Conservation (phyloP, 2,329 filamentous ascomycete species). For the Aaosphaeria arxii region DNA sequence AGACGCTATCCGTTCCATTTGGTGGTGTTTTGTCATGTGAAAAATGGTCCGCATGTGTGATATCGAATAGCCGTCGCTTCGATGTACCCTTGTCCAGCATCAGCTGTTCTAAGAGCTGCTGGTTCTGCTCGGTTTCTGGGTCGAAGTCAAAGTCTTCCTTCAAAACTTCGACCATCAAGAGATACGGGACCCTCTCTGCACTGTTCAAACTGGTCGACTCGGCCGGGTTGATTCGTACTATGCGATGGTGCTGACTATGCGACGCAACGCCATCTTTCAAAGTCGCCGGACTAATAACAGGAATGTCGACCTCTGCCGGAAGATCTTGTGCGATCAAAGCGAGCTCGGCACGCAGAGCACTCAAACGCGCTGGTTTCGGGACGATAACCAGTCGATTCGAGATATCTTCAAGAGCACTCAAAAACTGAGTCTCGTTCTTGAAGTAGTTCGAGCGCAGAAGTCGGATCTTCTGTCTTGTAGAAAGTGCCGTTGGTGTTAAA, state of each 20-base stretch:
- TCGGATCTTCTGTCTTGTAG: constrained; percentile 64
- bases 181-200: constrained; percentile 79
- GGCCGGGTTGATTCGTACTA: constrained; percentile 78
- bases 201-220: constrained; percentile 84
- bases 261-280: constrained; percentile 70
- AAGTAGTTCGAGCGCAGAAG: constrained; percentile 80
- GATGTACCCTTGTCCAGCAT: constrained; percentile 64
- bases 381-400: constrained; percentile 81
- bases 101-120: constrained; percentile 60
- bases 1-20: constrained; percentile 65
- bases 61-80: constrained; percentile 51
- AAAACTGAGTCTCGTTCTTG: constrained; percentile 74
- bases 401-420: constrained; percentile 77
- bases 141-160: constrained; percentile 82
- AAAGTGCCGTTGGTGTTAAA: constrained; percentile 61
- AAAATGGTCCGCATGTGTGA: constrained; percentile 59
- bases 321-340: constrained; percentile 78
- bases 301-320: constrained; percentile 80
- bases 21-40: constrained; percentile 44
- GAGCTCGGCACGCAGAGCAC: constrained; percentile 75
- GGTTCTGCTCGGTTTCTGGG: constrained; percentile 69
- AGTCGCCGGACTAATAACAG: constrained; percentile 74
- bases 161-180: constrained; percentile 81
- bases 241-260: constrained; percentile 75
- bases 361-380: constrained; percentile 76